Conservation (phyloP, 352 stramenopile species). For the Halophytophthora batemanensis region DNA sequence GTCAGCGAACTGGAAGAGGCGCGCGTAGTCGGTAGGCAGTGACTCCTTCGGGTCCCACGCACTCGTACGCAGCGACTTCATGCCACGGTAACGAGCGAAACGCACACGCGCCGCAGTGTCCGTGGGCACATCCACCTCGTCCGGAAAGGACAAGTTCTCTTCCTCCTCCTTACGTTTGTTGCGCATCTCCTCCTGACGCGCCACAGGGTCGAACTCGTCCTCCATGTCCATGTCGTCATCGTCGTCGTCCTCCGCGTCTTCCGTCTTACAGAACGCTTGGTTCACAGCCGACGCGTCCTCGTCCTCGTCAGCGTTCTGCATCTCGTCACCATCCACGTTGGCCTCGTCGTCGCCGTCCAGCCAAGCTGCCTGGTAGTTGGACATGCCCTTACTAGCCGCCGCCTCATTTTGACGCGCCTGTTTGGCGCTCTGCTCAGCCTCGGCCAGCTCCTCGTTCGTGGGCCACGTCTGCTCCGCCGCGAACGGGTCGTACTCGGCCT, state of each 20-base stretch:
- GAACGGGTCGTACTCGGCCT: constrained; percentile 92
- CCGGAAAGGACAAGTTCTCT: constrained; percentile 94
- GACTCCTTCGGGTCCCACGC: constrained; percentile 98
- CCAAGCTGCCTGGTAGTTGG: constrained; percentile 95
- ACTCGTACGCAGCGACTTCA: constrained; percentile 96
- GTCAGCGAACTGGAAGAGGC: constrained; percentile 96
- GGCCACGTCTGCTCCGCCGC: constrained; percentile 98
- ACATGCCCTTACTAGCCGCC: constrained; percentile 64
- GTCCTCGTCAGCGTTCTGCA: constrained; percentile 67
- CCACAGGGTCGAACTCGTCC: constrained; percentile 61
- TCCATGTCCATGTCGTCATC: constrained; percentile 78
- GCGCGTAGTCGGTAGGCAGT: constrained; percentile 95
- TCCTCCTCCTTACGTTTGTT: constrained; percentile 88
- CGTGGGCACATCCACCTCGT: constrained; percentile 88
- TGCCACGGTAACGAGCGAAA: constrained; percentile 92
- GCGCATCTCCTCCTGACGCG: constrained; percentile 39
- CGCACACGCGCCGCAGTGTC: constrained; percentile 65
- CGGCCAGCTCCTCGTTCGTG: constrained; percentile 93
- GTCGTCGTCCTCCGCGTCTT: constrained; percentile 56
- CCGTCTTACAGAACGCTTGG: constrained; percentile 80
- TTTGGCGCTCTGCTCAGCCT: constrained; percentile 69
- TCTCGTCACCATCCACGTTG: constrained; percentile 42
- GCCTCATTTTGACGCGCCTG: constrained; percentile 44
- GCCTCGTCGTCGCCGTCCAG: constrained; percentile 76
- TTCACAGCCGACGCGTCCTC: constrained; percentile 39